A percentile compares a stretch with the other conserved stretches of the same genome.
Evolutionary conservation across 2,329 filamentous ascomycete genomes (phyloP).

Genomic region (Juglanconis juglandina): DNA sequence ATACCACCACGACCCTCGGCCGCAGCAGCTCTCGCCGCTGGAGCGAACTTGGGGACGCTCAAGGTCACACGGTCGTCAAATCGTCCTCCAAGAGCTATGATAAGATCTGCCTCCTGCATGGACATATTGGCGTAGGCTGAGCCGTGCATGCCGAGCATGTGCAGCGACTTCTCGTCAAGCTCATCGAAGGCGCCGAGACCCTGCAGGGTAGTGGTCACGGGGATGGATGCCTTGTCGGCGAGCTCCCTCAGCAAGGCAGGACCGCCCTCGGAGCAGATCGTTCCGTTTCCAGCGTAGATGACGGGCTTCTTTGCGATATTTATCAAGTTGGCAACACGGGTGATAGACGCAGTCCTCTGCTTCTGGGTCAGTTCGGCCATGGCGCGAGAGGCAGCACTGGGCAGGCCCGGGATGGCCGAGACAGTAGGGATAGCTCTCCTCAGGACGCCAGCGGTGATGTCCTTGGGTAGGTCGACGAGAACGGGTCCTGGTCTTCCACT

Average conservation of each 20-base stretch:
- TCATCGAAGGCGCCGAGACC: slow-evolving; percentile 92
- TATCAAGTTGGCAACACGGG: slow-evolving; percentile 75
- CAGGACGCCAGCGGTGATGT: slow-evolving; percentile 84
- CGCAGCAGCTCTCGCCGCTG: slow-evolving; percentile 79
- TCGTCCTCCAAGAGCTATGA: slow-evolving; percentile 87
- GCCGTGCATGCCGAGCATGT: slow-evolving; percentile 99
- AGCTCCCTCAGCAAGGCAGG: slow-evolving; percentile 77
- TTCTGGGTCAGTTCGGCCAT: slow-evolving; percentile 69
- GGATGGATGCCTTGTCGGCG: slow-evolving; percentile 85
- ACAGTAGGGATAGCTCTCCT: slow-evolving; percentile 77
- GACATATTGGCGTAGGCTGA: slow-evolving; percentile 97
- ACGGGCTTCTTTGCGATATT: slow-evolving; percentile 91
- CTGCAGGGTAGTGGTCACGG: slow-evolving; percentile 93
- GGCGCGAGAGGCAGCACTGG: slow-evolving; percentile 80
- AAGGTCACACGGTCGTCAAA: slow-evolving; percentile 95
- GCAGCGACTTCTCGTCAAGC: slow-evolving; percentile 86
- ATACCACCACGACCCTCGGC: slow-evolving; percentile 86
- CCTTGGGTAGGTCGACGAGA: slow-evolving; percentile 92
- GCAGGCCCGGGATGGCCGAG: slow-evolving; percentile 71
- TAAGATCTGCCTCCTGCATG: slow-evolving; percentile 94
- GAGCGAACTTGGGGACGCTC: slow-evolving; percentile 81
- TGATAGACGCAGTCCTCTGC: slow-evolving; percentile 70
- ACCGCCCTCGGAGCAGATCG: slow-evolving; percentile 76
- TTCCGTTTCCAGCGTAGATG: slow-evolving; percentile 90
- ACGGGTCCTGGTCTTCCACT: slow-evolving; percentile 91